Evolutionary conservation across 176 grass and related monocot genomes (phyloP), one percentile per base, ranked within the genome.

Genomic region (Puya raimondii): DNA sequence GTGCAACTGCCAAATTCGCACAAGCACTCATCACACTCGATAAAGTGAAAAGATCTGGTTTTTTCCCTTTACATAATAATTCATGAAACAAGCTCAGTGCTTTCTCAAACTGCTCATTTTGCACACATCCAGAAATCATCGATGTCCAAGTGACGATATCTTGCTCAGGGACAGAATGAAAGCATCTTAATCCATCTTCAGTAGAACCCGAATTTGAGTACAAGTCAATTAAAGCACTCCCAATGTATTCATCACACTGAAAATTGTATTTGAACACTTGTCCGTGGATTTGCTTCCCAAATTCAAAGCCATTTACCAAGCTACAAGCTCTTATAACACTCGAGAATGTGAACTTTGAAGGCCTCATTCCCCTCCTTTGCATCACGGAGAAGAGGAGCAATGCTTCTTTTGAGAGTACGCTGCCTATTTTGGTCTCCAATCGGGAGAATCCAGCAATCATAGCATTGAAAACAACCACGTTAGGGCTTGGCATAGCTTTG

Each of bases 71-170:
- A 68, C 42, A 21, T 21, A 90, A 57, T n/a, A 66, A 82, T 23
- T 80, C 78, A 50, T 76, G 75, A 68, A 94, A 90, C 69, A 89
- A 68, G 14, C 61, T 74, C 29, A 94, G 74, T 22, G 86, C 90
- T 66, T 70, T 67, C 70, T 86, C 86, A 14, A 79, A 80, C 61
- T 71, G 70, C 53, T 86, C 83, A 72, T 82, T 83, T 42, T 88
- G 83, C 51, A 89, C 83, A 76, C 59, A 89, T 15, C 86, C 90
- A 16, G 86, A 81, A 72, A 92, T 79, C 72, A 86, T 79, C 2
- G 90, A 68, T 63, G 90, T 89, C 85, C 86, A 93, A 27, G 74
- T 93, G 74, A 93, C 86, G 61, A 92, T 72, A 52, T 92, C 89
- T 63, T 83, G 76, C 76, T 80, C 84, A 65, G 50, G 68, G 22